These are phyloP conservation scores for Phytophthora boehmeriae DNA, from an alignment of 352 stramenopile species.

Conservation along the genomic window DNA sequence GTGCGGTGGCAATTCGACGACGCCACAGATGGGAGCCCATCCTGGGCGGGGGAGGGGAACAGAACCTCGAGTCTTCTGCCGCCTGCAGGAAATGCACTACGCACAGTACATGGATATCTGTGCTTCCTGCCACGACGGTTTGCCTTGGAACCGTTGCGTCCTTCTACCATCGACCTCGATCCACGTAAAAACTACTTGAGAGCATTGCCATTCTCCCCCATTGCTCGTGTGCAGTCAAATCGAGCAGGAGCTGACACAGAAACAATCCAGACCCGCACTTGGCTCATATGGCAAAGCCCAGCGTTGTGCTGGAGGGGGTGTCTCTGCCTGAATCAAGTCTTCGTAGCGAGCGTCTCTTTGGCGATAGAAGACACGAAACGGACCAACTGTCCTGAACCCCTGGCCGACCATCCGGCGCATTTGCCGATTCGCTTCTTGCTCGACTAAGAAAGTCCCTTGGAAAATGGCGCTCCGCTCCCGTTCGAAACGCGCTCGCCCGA, in stretches of 20 bases:
- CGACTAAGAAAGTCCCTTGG: conserved; percentile 11
- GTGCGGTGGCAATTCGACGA: too few relatives aligned
- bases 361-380: neutral
- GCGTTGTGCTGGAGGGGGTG: neutral
- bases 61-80: too few relatives aligned
- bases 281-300: conserved; percentile 19
- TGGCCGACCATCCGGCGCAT: conserved; percentile 15
- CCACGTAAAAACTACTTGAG: neutral
- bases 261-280: conserved; percentile 35
- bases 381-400: conserved; percentile 23
- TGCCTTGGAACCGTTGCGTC: conserved; percentile 2
- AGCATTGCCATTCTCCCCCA: neutral
- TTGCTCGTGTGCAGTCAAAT: conserved; percentile 18
- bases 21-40: too few relatives aligned
- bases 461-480: conserved; percentile 26
- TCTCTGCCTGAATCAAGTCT: conserved; percentile 27
- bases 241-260: conserved; percentile 29
- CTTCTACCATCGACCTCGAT: neutral
- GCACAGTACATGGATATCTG: too few relatives aligned
- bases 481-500: conserved; percentile 28
- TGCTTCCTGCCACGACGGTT: neutral
- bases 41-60: too few relatives aligned
- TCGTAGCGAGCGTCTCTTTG: conserved; percentile 34
- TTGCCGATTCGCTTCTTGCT: conserved; percentile 7
- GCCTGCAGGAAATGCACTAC: too few relatives aligned